Conservation (phyloP, 163 green algal genomes). For the Volvox carteri region DNA sequence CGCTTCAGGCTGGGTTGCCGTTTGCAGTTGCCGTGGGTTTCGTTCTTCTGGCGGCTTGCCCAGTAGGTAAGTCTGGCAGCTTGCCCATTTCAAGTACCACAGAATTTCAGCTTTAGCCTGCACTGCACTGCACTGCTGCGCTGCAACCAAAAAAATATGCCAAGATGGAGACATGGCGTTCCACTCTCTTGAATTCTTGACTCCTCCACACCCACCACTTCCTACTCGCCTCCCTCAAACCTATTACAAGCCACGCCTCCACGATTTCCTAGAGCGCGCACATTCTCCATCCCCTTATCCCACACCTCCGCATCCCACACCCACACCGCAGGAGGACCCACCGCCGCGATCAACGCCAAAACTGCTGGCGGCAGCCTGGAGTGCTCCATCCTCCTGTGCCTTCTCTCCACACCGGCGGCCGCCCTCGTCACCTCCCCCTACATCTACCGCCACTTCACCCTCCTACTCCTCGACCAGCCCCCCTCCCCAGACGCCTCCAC, state of each 20-base stretch:
- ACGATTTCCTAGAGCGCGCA: too few species aligned
- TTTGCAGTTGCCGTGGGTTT: slow-evolving; percentile 30
- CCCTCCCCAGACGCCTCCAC: background rate
- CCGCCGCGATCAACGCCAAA: background rate
- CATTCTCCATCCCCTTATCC: background rate
- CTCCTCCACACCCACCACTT: background rate
- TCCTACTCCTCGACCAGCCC: slow-evolving; percentile 41
- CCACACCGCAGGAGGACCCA: slow-evolving; percentile 11
- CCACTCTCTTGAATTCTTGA: background rate
- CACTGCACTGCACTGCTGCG: too few species aligned
- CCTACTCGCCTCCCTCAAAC: background rate
- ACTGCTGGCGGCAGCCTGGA: slow-evolving; percentile 31
- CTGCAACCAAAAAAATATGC: background rate
- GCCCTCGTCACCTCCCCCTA: slow-evolving; percentile 41
- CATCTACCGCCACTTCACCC: slow-evolving; percentile 20
- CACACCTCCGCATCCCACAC: background rate
- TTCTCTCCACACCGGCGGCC: background rate
- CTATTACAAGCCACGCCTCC: too few species aligned
- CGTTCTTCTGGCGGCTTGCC: slow-evolving; percentile 23
- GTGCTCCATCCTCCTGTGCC: slow-evolving; percentile 1
- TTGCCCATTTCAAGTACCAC: background rate
- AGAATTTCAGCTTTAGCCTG: background rate
- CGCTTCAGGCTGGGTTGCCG: slow-evolving; percentile 17
- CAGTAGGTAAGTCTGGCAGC: slow-evolving; percentile 25
- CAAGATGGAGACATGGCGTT: background rate